These are phyloP conservation scores for Aspergillus homomorphus DNA, from an alignment of 495 filamentous ascomycete species.

Conservation along the genomic window DNA sequence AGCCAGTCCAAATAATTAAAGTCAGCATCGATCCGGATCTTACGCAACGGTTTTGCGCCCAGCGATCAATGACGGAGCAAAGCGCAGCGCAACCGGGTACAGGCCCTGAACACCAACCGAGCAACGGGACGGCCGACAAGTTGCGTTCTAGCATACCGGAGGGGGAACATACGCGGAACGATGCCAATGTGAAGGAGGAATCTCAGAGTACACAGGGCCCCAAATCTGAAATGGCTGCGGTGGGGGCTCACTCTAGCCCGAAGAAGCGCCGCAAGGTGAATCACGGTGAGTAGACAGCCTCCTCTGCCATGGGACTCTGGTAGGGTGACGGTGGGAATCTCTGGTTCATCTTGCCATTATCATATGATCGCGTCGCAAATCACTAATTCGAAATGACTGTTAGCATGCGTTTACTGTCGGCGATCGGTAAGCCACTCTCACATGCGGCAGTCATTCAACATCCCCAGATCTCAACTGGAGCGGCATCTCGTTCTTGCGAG, in stretches of 20 bases:
- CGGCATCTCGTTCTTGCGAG: neutral
- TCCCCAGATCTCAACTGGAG: neutral
- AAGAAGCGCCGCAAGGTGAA: slow-evolving; percentile 99
- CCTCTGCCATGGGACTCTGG: slow-evolving; percentile 26
- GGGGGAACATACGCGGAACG: slow-evolving; percentile 23
- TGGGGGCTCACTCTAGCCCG: slow-evolving; percentile 54
- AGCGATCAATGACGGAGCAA: slow-evolving; percentile 42
- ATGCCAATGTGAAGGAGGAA: slow-evolving; percentile 31
- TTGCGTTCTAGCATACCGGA: slow-evolving; percentile 11
- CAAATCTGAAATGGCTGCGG: slow-evolving; percentile 38
- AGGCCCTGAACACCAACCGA: slow-evolving; percentile 25
- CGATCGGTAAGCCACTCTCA: slow-evolving; percentile 76
- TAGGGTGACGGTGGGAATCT: slow-evolving; percentile 29
- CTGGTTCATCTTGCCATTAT: slow-evolving; percentile 14
- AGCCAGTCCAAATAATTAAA: slow-evolving; percentile 12
- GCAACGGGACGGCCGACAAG: slow-evolving; percentile 20
- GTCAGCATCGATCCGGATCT: slow-evolving; percentile 23
- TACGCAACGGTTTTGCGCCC: slow-evolving; percentile 32
- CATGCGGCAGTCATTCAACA: neutral
- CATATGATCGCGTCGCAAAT: neutral
- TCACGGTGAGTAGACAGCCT: slow-evolving; percentile 70
- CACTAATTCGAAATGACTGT: slow-evolving; percentile 12
- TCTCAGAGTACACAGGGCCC: slow-evolving; percentile 30
- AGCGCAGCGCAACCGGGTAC: slow-evolving; percentile 27
- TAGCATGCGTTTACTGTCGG: slow-evolving; percentile 98